These are phyloP conservation scores for Mollisia scopiformis DNA, from an alignment of 2,329 filamentous ascomycete species.

Conservation along the genomic window DNA sequence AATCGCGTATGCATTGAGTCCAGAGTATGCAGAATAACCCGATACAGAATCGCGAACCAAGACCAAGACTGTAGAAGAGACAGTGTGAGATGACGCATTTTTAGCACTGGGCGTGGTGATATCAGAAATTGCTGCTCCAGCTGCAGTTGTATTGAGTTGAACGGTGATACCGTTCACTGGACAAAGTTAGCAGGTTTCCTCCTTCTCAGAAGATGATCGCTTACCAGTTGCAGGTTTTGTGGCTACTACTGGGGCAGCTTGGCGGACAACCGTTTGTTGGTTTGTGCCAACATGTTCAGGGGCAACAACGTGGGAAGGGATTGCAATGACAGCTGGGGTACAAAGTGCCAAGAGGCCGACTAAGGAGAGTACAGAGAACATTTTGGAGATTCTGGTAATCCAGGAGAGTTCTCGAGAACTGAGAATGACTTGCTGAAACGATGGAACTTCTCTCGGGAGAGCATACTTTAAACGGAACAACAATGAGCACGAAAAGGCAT, in stretches of 20 bases:
- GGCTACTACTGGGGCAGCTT: slow-evolving; percentile 15
- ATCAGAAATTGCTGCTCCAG: slow-evolving; percentile 4
- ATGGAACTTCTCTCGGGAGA: not conserved
- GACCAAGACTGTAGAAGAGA: slow-evolving; percentile 54
- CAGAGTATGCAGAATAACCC: slow-evolving; percentile 51
- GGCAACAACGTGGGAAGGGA: not conserved
- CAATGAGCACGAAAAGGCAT: not conserved
- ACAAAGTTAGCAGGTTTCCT: slow-evolving; percentile 6
- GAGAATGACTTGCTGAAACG: not conserved
- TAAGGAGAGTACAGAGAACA: slow-evolving; percentile 1
- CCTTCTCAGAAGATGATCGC: not conserved
- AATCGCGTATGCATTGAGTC: slow-evolving; percentile 63
- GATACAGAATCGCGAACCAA: slow-evolving; percentile 55
- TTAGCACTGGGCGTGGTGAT: not conserved
- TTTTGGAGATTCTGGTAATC: not conserved
- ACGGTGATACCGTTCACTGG: slow-evolving; percentile 20
- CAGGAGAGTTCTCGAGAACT: not conserved
- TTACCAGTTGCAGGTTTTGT: slow-evolving; percentile 9
- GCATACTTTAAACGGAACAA: not conserved
- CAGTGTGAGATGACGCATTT: slow-evolving; percentile 15
- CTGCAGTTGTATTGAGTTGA: slow-evolving; percentile 24
- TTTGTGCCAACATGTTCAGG: slow-evolving; percentile 1
- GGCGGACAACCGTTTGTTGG: not conserved
- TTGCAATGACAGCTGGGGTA: not conserved
- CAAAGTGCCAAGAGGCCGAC: not conserved